These are phyloP conservation scores for Angophora floribunda DNA, from an alignment of 345 rosid species.

Conservation along the genomic window DNA sequence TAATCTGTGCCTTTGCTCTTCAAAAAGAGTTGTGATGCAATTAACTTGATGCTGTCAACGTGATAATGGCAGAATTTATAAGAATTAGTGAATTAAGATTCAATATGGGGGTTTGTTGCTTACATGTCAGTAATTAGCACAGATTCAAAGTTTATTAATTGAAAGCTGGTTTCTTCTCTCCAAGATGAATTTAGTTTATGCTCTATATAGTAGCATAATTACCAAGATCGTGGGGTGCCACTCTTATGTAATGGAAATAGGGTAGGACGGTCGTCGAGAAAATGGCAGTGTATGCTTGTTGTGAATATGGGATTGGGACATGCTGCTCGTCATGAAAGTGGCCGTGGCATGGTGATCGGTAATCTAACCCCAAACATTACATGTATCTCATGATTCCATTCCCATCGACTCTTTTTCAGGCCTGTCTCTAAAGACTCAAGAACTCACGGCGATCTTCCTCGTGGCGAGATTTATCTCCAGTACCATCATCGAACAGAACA, in stretches of 20 bases:
- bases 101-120: neutral
- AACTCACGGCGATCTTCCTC: conserved; percentile 59
- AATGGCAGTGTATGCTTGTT: neutral
- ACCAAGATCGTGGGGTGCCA: neutral
- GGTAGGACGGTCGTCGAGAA: neutral
- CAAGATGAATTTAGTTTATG: neutral
- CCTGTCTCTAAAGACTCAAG: conserved; percentile 71
- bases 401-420: conserved; percentile 22
- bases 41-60: neutral
- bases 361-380: neutral
- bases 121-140: neutral
- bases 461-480: conserved; percentile 45
- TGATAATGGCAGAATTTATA: neutral
- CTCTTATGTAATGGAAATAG: neutral
- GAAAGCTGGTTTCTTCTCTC: neutral
- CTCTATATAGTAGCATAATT: neutral
- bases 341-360: neutral
- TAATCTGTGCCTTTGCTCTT: neutral
- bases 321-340: neutral
- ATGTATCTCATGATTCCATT: neutral
- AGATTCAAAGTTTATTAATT: neutral
- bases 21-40: neutral
- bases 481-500: conserved; percentile 30
- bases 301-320: neutral
- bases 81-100: neutral